A percentile compares a stretch with the other conserved stretches of the same genome.
These are phyloP conservation scores for Solanum hybrid DNA, from an alignment of 305 asterid species.

Conservation along the genomic window DNA sequence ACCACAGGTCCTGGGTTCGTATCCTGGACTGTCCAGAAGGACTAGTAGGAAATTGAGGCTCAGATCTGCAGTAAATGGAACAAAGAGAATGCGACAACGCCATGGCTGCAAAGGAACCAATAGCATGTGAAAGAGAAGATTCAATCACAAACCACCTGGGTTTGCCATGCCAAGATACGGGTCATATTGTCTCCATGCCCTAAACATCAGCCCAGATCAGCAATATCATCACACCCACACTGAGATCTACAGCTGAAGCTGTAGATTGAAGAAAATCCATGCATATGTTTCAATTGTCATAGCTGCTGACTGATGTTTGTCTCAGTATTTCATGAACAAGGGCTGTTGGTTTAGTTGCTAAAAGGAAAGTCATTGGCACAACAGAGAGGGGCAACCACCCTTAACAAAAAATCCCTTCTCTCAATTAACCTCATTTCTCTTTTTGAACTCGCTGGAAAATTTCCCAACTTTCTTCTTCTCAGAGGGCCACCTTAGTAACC, in stretches of 20 bases:
- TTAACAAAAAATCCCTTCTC: not conserved
- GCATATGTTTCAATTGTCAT: not conserved
- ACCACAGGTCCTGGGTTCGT: too few relatives aligned
- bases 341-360: not conserved
- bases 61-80: too few relatives aligned
- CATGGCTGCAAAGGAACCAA: too few relatives aligned
- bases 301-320: not conserved
- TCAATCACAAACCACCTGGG: too few relatives aligned
- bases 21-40: too few relatives aligned
- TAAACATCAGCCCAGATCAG: too few relatives aligned
- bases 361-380: slow-evolving; percentile 7
- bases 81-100: too few relatives aligned
- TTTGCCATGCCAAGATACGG: too few relatives aligned
- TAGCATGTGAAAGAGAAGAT: too few relatives aligned
- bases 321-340: not conserved
- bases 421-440: not conserved
- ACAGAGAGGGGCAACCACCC: slow-evolving; percentile 28
- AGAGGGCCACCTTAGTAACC: not conserved
- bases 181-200: too few relatives aligned
- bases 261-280: not conserved
- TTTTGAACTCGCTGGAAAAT: not conserved
- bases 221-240: not conserved
- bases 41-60: too few relatives aligned
- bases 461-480: not conserved
- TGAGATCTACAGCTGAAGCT: not conserved